Evolutionary conservation across 768 basidiomycete genomes (phyloP), one percentile per base, ranked within the genome.

Genomic region (Pleurotus tuoliensis): DNA sequence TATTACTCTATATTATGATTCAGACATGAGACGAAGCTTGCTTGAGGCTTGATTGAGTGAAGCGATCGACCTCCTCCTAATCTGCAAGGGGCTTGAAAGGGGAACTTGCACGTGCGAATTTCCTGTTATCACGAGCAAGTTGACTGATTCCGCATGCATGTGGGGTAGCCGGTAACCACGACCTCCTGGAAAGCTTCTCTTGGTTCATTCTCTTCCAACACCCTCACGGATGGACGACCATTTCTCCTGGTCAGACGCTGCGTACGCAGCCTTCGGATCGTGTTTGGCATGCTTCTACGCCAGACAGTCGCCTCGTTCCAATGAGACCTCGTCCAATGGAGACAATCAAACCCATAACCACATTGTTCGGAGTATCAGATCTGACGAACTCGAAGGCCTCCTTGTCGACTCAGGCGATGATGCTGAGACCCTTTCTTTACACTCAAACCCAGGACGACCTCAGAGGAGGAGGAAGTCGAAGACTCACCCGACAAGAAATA

Each of bases 381-480:
- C 71, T 1, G 72, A 64, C 64, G 71, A 74, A 62, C 68, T 76
- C 9, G 65, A 75, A 62, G 77, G 73, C 12, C 69, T 73, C 37
- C 72, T 71, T 55, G 59, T 59, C 44, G 68, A 70, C 47, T 73
- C 72, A n/a, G 82, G 82, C 58, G 71, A 72, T 6, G 87, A 89
- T 52, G 82, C 76, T 5, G 84, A 86, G 63, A 76, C 78, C 18
- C 75, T 88, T 50, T 88, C 86, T 1, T 64, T 88, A 40, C 86
- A 89, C 67, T 86, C 88, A 5, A 84, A 86, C 62, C 67, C 82
- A 4, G 82, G 79, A 20, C 15, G 51, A 0, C 59, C 64, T 6
- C 41, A 44, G 8, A 63, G 72, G 12, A 63, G 71, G 30, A 61
- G 69, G 60, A 59, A 61, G 18, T 62, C 62, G 67, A 73, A 67